phyloP scores from a whole-genome alignment of 2,329 filamentous ascomycete genomes.

The Trichothecium sympodiale region DNA sequence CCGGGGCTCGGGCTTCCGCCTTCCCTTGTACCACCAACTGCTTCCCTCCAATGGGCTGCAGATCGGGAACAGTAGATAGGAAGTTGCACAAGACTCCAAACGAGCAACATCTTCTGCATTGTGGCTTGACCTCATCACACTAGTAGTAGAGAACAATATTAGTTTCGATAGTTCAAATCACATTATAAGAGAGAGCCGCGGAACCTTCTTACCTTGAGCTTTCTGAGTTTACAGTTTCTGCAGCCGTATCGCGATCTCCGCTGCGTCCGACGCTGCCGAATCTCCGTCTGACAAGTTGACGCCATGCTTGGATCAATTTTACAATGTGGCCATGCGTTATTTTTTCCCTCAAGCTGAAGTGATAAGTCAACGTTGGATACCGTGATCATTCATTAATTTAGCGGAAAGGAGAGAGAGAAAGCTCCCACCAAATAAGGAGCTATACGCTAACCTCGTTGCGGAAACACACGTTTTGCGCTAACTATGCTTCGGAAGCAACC shows the following conservation, averaged over 20 bases:
- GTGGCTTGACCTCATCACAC: slow-evolving; percentile 35
- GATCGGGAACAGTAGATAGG: slow-evolving; percentile 19
- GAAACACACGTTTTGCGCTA: slow-evolving; percentile 10
- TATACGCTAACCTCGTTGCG: slow-evolving; percentile 4
- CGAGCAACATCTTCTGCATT: slow-evolving; percentile 27
- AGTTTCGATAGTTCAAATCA: not conserved
- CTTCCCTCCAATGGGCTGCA: slow-evolving; percentile 20
- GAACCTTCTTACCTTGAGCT: slow-evolving; percentile 29
- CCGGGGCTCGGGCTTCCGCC: slow-evolving; percentile 11
- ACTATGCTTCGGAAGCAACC: slow-evolving; percentile 11
- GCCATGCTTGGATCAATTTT: slow-evolving; percentile 1
- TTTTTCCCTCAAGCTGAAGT: slow-evolving; percentile 3
- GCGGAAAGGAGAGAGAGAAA: not conserved
- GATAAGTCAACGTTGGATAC: slow-evolving; percentile 2
- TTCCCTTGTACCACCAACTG: slow-evolving; percentile 9
- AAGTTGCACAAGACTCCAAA: slow-evolving; percentile 36
- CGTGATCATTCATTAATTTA: slow-evolving; percentile 3
- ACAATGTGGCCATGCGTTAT: slow-evolving; percentile 1
- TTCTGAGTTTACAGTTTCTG: slow-evolving; percentile 39
- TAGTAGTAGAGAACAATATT: slow-evolving; percentile 9
- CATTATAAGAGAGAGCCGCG: not conserved
- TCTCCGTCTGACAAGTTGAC: not conserved
- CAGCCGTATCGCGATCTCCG: slow-evolving; percentile 34
- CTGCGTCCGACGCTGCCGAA: not conserved
- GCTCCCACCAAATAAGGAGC: not conserved